Base-by-base conservation (phyloP, 306 rosid genomes). In the Medicago ruthenica region DNA sequence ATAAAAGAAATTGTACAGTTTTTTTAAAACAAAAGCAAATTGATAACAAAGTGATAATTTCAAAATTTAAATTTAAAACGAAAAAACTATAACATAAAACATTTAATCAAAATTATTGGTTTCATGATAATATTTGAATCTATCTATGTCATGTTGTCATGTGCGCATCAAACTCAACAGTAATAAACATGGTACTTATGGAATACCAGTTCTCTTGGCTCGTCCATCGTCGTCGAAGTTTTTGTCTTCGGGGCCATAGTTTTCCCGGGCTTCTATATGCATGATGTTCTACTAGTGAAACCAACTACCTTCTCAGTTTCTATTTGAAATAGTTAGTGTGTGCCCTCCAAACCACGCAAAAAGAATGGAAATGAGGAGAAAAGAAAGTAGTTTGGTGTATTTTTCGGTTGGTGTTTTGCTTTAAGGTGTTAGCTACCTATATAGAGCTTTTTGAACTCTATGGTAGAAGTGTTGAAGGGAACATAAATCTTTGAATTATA, bases 151-250 rank as follows among this genome's bases (percentile, higher is more conserved):
- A 17, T 17, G 22, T 2, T 4, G 2, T 53, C 3, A 17, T 53
- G 1, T 17, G 0, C 24, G 59, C 13, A 53, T 17, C 24, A 53
- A 53, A 53, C 59, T 53, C 59, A 53, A 17, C 17, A 62, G n/a
- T 31, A 31, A 1, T 27, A 1, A 1, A 9, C 84, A 92, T 31
- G n/a, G 27, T 22, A 22, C 4, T 39, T 9, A 11, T 34, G 4
- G 1, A 14, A 7, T 90, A 95, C 98, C 99, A 0, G 90, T 88
- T 89, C 99, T 82, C 53, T 86, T 89, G 75, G 7, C 3, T 40
- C 93, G 90, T 20, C 99, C 99, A 14, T 95, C 99, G 2, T 92
- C 99, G 34, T 95, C 99, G 31, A 92, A 78, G 88, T 88, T 84
- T 60, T 92, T 90, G 15, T 57, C 83, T 4, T 76, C 89, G 17